These are phyloP conservation scores for Aspergillus neoniger DNA, from an alignment of 2,329 filamentous ascomycete genomes.

Conservation along the genomic window DNA sequence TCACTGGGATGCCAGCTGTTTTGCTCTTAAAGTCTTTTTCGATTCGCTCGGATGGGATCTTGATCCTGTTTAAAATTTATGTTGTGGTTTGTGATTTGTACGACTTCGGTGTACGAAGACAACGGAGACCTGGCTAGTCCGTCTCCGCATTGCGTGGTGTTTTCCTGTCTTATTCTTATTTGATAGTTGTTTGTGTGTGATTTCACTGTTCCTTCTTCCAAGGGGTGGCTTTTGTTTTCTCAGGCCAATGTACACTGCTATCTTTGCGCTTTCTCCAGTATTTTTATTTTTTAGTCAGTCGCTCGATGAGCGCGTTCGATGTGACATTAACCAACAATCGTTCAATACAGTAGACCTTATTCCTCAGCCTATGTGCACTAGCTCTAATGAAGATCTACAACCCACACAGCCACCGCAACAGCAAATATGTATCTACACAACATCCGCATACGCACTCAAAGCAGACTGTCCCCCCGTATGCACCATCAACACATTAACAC, in stretches of 20 bases:
- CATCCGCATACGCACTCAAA: constrained; percentile 34
- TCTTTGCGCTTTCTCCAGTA: background rate
- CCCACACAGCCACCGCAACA: background rate
- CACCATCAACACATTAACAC: constrained; percentile 41
- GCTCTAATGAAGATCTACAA: background rate
- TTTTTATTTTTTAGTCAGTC: background rate
- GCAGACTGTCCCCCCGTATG: constrained; percentile 41
- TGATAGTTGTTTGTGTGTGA: background rate
- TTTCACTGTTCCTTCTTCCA: constrained; percentile 1
- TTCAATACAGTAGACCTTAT: too few species aligned
- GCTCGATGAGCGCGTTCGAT: background rate
- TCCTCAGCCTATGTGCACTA: background rate
- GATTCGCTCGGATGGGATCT: background rate
- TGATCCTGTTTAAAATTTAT: constrained; percentile 3
- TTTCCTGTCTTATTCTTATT: constrained; percentile 1
- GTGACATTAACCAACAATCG: background rate
- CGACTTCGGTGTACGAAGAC: constrained; percentile 26
- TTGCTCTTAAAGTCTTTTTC: background rate
- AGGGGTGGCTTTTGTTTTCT: background rate
- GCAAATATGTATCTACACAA: constrained; percentile 4
- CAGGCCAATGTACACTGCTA: constrained; percentile 5
- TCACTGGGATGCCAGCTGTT: constrained; percentile 9
- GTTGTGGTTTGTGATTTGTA: constrained; percentile 6
- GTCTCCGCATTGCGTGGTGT: constrained; percentile 4
- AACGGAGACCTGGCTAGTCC: constrained; percentile 19